Base-by-base conservation (phyloP, 2,329 filamentous ascomycete genomes). In the Colletotrichum eleusines region DNA sequence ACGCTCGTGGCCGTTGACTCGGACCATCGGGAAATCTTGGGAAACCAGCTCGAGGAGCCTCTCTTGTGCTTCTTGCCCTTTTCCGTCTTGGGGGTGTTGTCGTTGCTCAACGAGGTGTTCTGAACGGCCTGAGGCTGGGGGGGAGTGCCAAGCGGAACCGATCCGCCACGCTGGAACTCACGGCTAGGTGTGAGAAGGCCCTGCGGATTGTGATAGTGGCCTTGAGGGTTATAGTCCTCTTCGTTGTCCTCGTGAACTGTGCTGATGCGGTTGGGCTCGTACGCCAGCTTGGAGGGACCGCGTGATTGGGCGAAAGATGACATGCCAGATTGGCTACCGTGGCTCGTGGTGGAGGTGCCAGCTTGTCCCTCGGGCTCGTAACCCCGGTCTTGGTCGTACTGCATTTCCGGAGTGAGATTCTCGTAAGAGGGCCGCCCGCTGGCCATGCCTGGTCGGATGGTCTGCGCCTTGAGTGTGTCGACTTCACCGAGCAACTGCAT, bases 21-120 rank as follows among this genome's bases (percentile, higher is more conserved):
- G 0, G 95, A 98, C 96, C 96, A 99, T 53, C 96, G 90, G 7
- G 96, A 98, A 73, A 97, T 95, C 84, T 97, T 98, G 31, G 95
- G 94, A 72, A 97, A 92, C 85, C 89, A 90, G 62, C 88, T 85
- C 0, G 93, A 94, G 0, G 94, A 96, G 69, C 90, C 90, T 77
- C 89, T 92, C 80, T 97, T 97, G 83, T 97, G 93, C 83, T 97
- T 98, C 80, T 92, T 93, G 73, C 89, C 88, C 81, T 93, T 94
- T 7, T 94, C 91, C 1, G 88, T 90, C 74, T 86, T 86, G 14
- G 94, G 93, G 0, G 94, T 97, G 72, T 94, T 93, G 73, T 97
- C 94, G 66, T 90, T 91, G 82, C 93, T 95, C 68, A 87, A 81
- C n/a, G 85, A 83, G 48, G 78, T 81, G 76, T 81, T 80, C 18